phyloP scores from a whole-genome alignment of 116 monocot genomes.

The Cymodocea nodosa region DNA sequence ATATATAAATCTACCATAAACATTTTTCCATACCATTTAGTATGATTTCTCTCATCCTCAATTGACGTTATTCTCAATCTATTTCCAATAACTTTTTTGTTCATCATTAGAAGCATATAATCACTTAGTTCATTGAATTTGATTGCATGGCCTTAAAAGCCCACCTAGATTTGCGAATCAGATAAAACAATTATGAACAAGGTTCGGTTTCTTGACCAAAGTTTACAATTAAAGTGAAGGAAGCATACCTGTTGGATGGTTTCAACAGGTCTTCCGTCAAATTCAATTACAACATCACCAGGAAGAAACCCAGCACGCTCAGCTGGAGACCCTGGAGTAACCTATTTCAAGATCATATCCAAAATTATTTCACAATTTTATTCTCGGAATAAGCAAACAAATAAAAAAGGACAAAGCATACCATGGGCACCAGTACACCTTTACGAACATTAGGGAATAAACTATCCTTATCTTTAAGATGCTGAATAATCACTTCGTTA shows the following conservation, averaged over 20 bases:
- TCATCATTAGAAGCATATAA: too few relatives aligned
- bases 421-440: conserved; percentile 78
- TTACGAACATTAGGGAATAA: conserved; percentile 60
- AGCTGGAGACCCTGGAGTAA: conserved; percentile 83
- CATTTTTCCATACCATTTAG: too few relatives aligned
- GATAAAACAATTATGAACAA: neutral
- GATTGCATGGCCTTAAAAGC: too few relatives aligned
- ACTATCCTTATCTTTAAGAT: conserved; percentile 75
- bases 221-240: neutral
- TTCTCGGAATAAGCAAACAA: neutral
- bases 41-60: too few relatives aligned
- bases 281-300: conserved; percentile 70
- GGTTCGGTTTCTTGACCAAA: neutral
- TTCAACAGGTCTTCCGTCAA: conserved; percentile 57
- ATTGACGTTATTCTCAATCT: too few relatives aligned
- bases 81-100: too few relatives aligned
- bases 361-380: neutral
- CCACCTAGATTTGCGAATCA: neutral
- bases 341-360: conserved; percentile 23
- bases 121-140: too few relatives aligned
- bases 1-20: too few relatives aligned
- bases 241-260: conserved; percentile 51
- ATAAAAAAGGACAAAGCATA: conserved; percentile 15
- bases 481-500: conserved; percentile 45
- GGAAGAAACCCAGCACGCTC: conserved; percentile 66